These are phyloP conservation scores for Phytophthora sp. DNA, from an alignment of 352 stramenopile species.

Conservation along the genomic window DNA sequence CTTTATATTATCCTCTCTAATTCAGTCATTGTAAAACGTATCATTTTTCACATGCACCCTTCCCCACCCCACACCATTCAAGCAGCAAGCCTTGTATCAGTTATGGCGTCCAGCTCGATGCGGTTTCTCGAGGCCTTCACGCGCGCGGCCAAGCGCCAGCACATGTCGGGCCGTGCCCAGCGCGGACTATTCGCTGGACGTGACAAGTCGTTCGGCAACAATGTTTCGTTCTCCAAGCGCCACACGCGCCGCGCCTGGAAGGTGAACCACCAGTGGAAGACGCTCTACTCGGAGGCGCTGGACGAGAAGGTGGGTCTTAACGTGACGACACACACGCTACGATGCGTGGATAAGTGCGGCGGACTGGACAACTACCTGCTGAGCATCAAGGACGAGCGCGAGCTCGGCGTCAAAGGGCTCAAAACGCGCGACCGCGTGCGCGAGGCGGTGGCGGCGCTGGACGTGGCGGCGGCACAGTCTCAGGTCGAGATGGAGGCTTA, in stretches of 20 bases:
- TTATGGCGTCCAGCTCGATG: constrained; percentile 48
- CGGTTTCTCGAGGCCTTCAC: constrained; percentile 65
- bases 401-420: constrained; percentile 76
- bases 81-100: neutral
- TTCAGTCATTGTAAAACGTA: neutral
- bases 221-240: constrained; percentile 93
- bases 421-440: constrained; percentile 63
- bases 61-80: constrained; percentile 15
- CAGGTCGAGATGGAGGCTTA: neutral
- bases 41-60: neutral
- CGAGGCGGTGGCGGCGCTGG: constrained; percentile 51
- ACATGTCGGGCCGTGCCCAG: constrained; percentile 75
- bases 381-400: constrained; percentile 85
- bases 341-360: constrained; percentile 93
- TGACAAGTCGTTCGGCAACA: constrained; percentile 95
- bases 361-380: constrained; percentile 96
- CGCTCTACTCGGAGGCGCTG: constrained; percentile 89
- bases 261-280: constrained; percentile 93
- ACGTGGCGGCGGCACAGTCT: neutral
- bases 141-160: constrained; percentile 65
- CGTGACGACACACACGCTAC: constrained; percentile 92
- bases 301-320: constrained; percentile 94
- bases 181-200: constrained; percentile 94
- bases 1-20: neutral
- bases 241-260: constrained; percentile 93